Base-by-base conservation (phyloP, 768 basidiomycete species). In the Psilocybe subaeruginosa region DNA sequence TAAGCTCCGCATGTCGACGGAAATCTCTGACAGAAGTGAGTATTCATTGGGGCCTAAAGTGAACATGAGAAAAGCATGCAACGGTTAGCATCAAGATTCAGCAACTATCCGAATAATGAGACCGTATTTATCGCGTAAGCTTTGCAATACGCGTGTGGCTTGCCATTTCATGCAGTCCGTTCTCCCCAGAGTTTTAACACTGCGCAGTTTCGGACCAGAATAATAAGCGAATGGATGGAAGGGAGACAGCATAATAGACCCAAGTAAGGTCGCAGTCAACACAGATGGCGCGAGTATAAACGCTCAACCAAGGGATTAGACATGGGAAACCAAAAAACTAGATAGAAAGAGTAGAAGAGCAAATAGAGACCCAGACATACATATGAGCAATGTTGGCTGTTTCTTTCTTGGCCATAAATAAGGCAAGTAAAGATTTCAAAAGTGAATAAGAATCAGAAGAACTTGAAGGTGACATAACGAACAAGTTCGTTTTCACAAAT, bases 31-130 rank as follows among this genome's bases (percentile, higher is more conserved):
- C 64, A 29, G 68, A 72, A 12, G 76, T 72, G 19, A 79, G 47
- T 8, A 59, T 58, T 81, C 80, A 61, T 83, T 83, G 8, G 80
- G 82, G 9, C 79, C 80, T 82, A 27, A 31, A 23, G 54, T 30
- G 51, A 41, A 19, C 55, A 39, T 58, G 41, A 8, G 23, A 31
- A 1, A 16, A n/a, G 14, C 17, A 33, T 48, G 39, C 11, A 62
- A 48, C 30, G 23, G 54, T 16, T 56, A 19, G 41, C 29, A 27
- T 4, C 5, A 45, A 55, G 11, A 8, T 16, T 27, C n/a, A 30
- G 9, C 56, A 84, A 87, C 86, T 37, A 82, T 78, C 39, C 87
- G 76, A n/a, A 88, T 84, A 35, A 82, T 72, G n/a, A 82, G 76
- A 0, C 87, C 87, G 59, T 87, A 86, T 23, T 70, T 73, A 11